Conservation (phyloP, 345 rosid species). For the Salix brachista region DNA sequence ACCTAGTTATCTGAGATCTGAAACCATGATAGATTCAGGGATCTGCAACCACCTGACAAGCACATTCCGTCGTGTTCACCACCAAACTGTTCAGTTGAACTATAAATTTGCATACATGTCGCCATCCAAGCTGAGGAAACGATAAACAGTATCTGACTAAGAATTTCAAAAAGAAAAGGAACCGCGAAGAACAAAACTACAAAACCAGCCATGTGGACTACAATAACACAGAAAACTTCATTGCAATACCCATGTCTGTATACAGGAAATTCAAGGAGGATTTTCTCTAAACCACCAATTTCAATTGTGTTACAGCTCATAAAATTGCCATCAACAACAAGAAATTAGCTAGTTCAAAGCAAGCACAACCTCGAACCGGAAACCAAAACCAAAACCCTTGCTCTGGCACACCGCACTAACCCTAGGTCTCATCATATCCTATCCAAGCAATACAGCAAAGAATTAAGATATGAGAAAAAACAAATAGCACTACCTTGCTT, state of each 20-base stretch:
- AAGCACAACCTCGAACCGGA: conserved; percentile 9
- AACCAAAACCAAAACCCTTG: conserved; percentile 1
- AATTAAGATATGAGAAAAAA: conserved; percentile 9
- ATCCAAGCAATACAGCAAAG: conserved; percentile 12
- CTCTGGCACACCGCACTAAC: conserved; percentile 1
- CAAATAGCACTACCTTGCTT: conserved; percentile 8
- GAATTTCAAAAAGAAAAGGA: not conserved
- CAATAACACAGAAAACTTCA: not conserved
- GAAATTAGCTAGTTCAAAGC: conserved; percentile 13
- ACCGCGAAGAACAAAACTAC: not conserved
- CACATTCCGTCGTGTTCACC: not conserved
- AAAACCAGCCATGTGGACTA: not conserved
- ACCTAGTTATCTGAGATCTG: not conserved
- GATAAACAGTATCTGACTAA: not conserved
- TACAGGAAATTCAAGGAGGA: not conserved
- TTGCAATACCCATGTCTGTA: not conserved
- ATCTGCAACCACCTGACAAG: not conserved
- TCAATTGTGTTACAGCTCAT: conserved; percentile 18
- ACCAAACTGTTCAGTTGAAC: not conserved
- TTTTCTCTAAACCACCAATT: not conserved
- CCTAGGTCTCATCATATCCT: not conserved
- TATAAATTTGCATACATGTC: not conserved
- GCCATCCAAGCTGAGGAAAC: not conserved
- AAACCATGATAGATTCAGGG: not conserved
- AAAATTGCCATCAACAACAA: conserved; percentile 7